Percentiles rank a stretch among this genome's conserved stretches.
phyloP scores from a whole-genome alignment of 306 rosid genomes.

The Leucaena leucocephala region DNA sequence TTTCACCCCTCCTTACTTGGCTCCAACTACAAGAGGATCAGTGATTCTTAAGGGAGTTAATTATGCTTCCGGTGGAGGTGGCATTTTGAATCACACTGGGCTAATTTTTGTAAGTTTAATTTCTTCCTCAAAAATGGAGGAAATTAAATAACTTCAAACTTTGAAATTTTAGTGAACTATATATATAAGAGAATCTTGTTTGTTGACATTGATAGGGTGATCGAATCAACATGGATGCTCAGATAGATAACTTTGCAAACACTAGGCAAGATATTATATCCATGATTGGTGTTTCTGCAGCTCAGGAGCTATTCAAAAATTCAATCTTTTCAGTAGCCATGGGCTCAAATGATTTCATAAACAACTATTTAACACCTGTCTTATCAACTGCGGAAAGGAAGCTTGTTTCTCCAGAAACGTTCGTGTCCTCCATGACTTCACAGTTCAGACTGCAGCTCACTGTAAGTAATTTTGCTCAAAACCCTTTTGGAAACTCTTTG shows the following conservation, averaged over 20 bases:
- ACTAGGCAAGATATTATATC: constrained; percentile 65
- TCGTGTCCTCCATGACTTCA: constrained; percentile 58
- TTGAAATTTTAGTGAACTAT: background rate
- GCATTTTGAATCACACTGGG: constrained; percentile 69
- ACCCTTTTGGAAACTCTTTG: background rate
- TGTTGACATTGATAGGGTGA: constrained; percentile 47
- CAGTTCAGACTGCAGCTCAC: constrained; percentile 58
- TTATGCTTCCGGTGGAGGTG: constrained; percentile 77
- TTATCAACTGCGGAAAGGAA: constrained; percentile 47
- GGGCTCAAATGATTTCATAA: constrained; percentile 74
- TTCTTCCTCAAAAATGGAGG: constrained; percentile 11
- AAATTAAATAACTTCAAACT: background rate
- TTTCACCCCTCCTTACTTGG: constrained; percentile 65
- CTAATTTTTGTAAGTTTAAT: constrained; percentile 48
- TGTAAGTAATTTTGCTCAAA: constrained; percentile 39
- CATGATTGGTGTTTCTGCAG: constrained; percentile 48
- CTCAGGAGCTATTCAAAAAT: constrained; percentile 39
- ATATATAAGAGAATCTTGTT: background rate
- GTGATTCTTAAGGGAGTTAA: constrained; percentile 62
- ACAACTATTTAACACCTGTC: constrained; percentile 61
- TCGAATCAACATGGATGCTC: constrained; percentile 71
- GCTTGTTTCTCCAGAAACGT: constrained; percentile 53
- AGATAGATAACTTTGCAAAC: constrained; percentile 64
- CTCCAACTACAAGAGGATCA: constrained; percentile 60
- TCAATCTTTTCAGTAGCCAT: constrained; percentile 58